Base-by-base conservation (phyloP, 768 basidiomycete genomes). In the Leccinum variicolor region DNA sequence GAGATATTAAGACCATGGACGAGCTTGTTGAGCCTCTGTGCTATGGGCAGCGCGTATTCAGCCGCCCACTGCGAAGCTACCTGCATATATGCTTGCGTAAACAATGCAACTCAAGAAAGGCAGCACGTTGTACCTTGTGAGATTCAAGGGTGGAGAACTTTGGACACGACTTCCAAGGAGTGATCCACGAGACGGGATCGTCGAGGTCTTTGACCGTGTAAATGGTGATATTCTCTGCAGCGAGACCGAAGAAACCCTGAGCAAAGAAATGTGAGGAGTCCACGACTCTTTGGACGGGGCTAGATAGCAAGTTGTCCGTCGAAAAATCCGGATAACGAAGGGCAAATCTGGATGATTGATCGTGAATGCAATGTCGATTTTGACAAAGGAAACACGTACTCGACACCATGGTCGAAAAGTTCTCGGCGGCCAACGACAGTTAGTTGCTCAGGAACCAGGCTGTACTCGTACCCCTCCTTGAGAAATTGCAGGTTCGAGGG, bases 211-310 rank as follows among this genome's bases (percentile, higher is more conserved):
- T 45, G 48, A 76, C 67, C 17, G 68, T 67, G 3, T 62, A 56
- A 53, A 77, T 71, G 19, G 62, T 57, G 14, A 73, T 59, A 8
- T 64, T 66, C 55, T 71, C 65, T 15, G 63, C 57, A 8, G 55
- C 28, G 14, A 70, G 69, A 13, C 77, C 78, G 57, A 74, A 75
- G 63, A 75, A 74, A 0, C 76, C 75, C 31, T 69, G 58, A 39
- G 68, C 69, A 61, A 79, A 79, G 67, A 76, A 79, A 57, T 70
- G 68, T 17, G 77, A 70, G 3, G 75, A 75, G 57, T 78, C 77
- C n/a, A 77, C 46, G 53, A 76, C 73, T 59, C 69, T 63, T 49
- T 56, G 59, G 5, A 59, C 25, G 1, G 54, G 41, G 36, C 57
- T 62, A 25, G 65, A 65, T 25, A 64, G 13, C 28, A 67, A 53